Conservation (phyloP, 495 filamentous ascomycete species). For the Aspergillus baeticus region DNA sequence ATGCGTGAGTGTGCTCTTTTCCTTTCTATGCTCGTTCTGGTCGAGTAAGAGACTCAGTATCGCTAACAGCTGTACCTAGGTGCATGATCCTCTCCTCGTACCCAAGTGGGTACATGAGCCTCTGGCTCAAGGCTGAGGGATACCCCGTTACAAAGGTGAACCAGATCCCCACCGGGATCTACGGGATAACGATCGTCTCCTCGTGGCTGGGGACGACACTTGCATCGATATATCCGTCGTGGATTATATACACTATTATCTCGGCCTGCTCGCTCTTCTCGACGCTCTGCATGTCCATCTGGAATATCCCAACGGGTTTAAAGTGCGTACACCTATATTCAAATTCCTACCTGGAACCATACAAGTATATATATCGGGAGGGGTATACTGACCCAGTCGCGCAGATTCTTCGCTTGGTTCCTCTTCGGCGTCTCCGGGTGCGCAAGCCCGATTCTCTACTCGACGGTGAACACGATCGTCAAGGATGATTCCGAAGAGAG, state of each 20-base stretch:
- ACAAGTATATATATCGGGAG: not conserved
- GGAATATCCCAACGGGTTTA: slow-evolving; percentile 40
- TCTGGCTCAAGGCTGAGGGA: slow-evolving; percentile 48
- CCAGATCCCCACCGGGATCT: slow-evolving; percentile 42
- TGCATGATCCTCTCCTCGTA: slow-evolving; percentile 47
- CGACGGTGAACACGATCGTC: slow-evolving; percentile 46
- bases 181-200: slow-evolving; percentile 41
- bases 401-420: slow-evolving; percentile 48
- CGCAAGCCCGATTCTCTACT: slow-evolving; percentile 44
- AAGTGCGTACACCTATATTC: slow-evolving; percentile 27
- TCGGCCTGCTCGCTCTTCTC: slow-evolving; percentile 37
- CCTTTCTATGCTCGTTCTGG: not conserved
- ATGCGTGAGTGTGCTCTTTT: slow-evolving; percentile 32
- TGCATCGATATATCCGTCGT: slow-evolving; percentile 45
- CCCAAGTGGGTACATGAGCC: slow-evolving; percentile 40
- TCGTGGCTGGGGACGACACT: slow-evolving; percentile 47
- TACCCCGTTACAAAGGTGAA: slow-evolving; percentile 48
- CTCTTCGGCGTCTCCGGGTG: slow-evolving; percentile 41
- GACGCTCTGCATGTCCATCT: slow-evolving; percentile 43
- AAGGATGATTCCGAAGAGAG: slow-evolving; percentile 47
- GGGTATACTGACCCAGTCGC: not conserved
- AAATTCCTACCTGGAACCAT: not conserved
- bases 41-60: too few relatives aligned
- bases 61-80: slow-evolving; percentile 8
- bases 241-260: slow-evolving; percentile 39